Evolutionary conservation across 2,329 filamentous ascomycete genomes (phyloP).

Genomic region (Claviceps humidiphila): DNA sequence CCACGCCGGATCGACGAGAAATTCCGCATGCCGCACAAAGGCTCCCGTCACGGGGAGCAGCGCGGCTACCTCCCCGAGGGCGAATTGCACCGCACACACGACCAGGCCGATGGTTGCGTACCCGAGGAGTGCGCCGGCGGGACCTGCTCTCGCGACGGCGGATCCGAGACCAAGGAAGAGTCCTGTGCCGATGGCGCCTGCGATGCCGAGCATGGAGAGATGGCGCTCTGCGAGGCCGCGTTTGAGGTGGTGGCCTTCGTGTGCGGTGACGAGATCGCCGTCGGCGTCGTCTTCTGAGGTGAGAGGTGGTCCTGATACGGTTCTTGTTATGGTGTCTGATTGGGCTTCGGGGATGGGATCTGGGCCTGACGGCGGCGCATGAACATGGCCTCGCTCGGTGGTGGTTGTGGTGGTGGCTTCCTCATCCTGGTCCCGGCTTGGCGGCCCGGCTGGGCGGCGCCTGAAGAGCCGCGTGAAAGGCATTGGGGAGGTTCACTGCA

Average conservation of each 20-base stretch:
- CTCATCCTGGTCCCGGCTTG: no score
- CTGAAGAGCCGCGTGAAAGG: no score
- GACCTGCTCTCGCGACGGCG: slow-evolving; percentile 37
- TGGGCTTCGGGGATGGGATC: no score
- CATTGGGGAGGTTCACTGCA: no score
- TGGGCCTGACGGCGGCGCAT: no score
- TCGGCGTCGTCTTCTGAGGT: slow-evolving; percentile 11
- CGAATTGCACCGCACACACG: slow-evolving; percentile 43
- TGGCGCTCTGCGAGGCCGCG: slow-evolving; percentile 29
- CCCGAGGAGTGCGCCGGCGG: slow-evolving; percentile 33
- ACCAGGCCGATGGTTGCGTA: slow-evolving; percentile 44
- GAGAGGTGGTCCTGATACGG: not conserved
- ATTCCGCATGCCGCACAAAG: slow-evolving; percentile 47
- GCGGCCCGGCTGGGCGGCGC: no score
- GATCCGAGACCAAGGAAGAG: slow-evolving; percentile 45
- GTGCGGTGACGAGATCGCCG: slow-evolving; percentile 31
- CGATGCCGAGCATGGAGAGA: slow-evolving; percentile 49
- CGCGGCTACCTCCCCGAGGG: slow-evolving; percentile 47
- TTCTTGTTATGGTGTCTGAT: not conserved
- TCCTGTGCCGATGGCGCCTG: slow-evolving; percentile 47
- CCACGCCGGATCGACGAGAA: slow-evolving; percentile 48
- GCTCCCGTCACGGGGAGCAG: slow-evolving; percentile 49
- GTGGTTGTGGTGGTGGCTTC: no score
- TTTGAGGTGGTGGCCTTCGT: slow-evolving; percentile 36
- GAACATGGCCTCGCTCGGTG: not conserved